These are phyloP conservation scores for Brasilioporus rufonigricans DNA, from an alignment of 768 basidiomycete genomes.

Conservation along the genomic window DNA sequence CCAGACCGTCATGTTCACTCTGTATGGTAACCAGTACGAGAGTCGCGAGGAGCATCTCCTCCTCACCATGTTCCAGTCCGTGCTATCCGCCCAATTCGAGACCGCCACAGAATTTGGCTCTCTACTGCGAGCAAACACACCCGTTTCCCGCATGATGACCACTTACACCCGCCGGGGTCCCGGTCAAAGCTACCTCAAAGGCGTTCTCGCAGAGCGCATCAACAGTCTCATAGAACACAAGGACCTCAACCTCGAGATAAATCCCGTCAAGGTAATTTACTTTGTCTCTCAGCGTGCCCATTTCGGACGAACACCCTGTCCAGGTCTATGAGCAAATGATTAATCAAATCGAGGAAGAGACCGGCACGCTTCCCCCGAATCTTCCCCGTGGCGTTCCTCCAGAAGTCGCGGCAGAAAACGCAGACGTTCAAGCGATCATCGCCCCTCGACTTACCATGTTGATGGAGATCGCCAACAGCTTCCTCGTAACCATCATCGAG, in stretches of 20 bases:
- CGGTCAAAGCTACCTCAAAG: conserved; percentile 97
- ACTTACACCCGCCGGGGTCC: conserved; percentile 99
- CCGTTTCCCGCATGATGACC: conserved; percentile 99
- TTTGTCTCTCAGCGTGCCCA: background rate
- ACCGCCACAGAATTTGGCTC: conserved; percentile 99
- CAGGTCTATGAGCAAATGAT: conserved; percentile 99
- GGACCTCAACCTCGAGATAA: conserved; percentile 98
- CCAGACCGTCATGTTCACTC: conserved; percentile 99
- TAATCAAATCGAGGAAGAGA: conserved; percentile 97
- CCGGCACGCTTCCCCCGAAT: conserved; percentile 85
- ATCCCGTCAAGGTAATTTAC: conserved; percentile 83
- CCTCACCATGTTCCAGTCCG: conserved; percentile 99
- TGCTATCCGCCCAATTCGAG: conserved; percentile 98
- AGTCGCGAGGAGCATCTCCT: conserved; percentile 97
- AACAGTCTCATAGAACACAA: conserved; percentile 99
- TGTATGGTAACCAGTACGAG: conserved; percentile 99
- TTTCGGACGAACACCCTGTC: background rate
- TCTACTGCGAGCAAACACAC: conserved; percentile 95
- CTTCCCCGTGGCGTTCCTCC: conserved; percentile 92
- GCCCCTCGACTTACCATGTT: conserved; percentile 96
- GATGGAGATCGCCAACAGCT: conserved; percentile 99
- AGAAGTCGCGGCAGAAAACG: conserved; percentile 90
- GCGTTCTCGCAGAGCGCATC: conserved; percentile 95
- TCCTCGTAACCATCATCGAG: conserved; percentile 96
- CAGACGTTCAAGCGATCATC: conserved; percentile 97